Evolutionary conservation across 805 yeast species (phyloP).

Genomic region (Wickerhamomyces rabaulensis): DNA sequence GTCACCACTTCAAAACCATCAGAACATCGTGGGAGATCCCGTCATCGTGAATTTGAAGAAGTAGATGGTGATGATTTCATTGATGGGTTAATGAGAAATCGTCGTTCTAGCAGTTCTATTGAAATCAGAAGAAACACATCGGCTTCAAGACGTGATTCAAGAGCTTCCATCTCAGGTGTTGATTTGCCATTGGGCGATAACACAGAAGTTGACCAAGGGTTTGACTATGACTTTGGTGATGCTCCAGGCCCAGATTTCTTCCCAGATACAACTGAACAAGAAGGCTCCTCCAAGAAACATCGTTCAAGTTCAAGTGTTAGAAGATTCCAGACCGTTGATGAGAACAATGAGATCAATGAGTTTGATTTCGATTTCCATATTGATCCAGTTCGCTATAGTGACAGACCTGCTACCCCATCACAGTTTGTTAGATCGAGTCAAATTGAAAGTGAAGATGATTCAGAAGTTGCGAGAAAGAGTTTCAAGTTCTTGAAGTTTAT

Average conservation of each 20-base stretch:
- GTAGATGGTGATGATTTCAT: constrained; percentile 19
- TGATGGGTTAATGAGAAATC: constrained; percentile 19
- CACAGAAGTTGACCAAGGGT: constrained; percentile 2
- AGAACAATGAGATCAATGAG: constrained; percentile 8
- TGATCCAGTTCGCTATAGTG: neutral
- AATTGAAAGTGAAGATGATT: constrained; percentile 1
- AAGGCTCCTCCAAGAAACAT: constrained; percentile 10
- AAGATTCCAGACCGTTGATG: constrained; percentile 13
- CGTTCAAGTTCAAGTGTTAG: constrained; percentile 14
- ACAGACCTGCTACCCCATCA: neutral
- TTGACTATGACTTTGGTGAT: constrained; percentile 12
- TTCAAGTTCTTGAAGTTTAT: constrained; percentile 18
- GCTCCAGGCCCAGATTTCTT: constrained; percentile 1
- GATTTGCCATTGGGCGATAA: constrained; percentile 9
- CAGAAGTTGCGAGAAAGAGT: constrained; percentile 10
- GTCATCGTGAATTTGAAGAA: neutral
- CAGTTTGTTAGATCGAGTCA: neutral
- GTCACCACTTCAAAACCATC: neutral
- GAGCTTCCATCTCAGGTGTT: constrained; percentile 19
- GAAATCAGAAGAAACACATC: constrained; percentile 22
- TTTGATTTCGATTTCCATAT: constrained; percentile 7
- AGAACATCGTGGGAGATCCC: constrained; percentile 10
- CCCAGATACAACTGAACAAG: neutral
- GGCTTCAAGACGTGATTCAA: constrained; percentile 18
- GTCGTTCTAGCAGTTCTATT: constrained; percentile 21